Conservation (phyloP, 345 rosid genomes). For the Eucalyptus polybractea region DNA sequence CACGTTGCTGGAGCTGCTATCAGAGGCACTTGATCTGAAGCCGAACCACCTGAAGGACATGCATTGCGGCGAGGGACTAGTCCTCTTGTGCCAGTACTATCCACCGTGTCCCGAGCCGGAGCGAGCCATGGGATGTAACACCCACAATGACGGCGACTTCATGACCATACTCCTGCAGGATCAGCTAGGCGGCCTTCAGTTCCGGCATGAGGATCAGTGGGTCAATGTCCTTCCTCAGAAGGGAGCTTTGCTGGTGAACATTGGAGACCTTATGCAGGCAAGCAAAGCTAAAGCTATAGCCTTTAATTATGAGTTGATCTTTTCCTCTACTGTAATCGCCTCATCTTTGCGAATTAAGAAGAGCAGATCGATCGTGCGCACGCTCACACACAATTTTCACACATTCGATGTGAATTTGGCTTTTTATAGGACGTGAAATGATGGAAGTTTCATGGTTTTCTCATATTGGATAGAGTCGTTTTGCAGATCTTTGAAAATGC, state of each 20-base stretch:
- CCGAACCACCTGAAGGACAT: neutral
- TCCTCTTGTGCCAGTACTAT: neutral
- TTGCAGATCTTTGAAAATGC: neutral
- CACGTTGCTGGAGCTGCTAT: neutral
- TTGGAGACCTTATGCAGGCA: neutral
- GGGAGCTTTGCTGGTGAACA: neutral
- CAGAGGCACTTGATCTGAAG: slow-evolving; percentile 5
- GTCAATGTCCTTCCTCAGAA: neutral
- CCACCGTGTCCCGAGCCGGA: slow-evolving; percentile 3
- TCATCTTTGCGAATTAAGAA: neutral
- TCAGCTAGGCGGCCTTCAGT: slow-evolving; percentile 1
- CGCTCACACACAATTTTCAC: neutral
- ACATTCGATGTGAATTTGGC: neutral
- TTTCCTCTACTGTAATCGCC: neutral
- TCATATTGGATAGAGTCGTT: neutral
- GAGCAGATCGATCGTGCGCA: neutral
- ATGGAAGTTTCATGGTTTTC: neutral
- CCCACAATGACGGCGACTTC: neutral
- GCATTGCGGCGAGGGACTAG: neutral
- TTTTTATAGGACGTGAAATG: neutral
- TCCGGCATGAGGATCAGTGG: neutral
- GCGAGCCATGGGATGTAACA: neutral
- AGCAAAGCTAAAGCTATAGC: neutral
- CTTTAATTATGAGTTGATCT: neutral
- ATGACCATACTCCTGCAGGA: slow-evolving; percentile 1